phyloP scores from a whole-genome alignment of 805 yeast species.

The Sugiyamaella mastotermitis region DNA sequence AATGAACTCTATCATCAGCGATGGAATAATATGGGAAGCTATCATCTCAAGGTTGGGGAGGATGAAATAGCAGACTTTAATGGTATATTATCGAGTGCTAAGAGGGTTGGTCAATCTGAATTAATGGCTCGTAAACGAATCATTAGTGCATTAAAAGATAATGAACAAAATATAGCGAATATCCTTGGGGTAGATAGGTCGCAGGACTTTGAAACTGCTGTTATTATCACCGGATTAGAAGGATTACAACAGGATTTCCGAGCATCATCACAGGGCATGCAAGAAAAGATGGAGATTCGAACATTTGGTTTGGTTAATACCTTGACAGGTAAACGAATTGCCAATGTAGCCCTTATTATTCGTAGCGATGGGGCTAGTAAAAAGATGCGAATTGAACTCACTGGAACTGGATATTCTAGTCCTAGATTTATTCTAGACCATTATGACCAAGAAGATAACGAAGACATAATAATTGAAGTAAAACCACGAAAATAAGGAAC shows the following conservation, averaged over 20 bases:
- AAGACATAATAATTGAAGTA: too few relatives aligned
- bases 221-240: conserved; percentile 18
- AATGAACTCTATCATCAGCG: conserved; percentile 17
- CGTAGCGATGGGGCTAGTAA: conserved; percentile 7
- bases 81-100: neutral
- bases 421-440: conserved; percentile 13
- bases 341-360: conserved; percentile 15
- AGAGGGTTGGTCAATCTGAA: conserved; percentile 7
- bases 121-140: conserved; percentile 15
- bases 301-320: conserved; percentile 18
- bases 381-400: conserved; percentile 20
- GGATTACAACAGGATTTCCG: conserved; percentile 21
- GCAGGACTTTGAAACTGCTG: conserved; percentile 1
- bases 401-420: conserved; percentile 6
- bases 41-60: conserved; percentile 17
- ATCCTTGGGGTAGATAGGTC: conserved; percentile 9
- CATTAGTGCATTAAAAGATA: conserved; percentile 13
- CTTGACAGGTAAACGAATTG: conserved; percentile 9
- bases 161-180: conserved; percentile 17
- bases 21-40: conserved; percentile 21
- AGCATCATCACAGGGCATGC: conserved; percentile 17
- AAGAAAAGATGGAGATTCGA: conserved; percentile 18
- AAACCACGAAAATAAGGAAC: neutral
- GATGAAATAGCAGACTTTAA: neutral
- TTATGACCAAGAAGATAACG: too few relatives aligned